Evolutionary conservation across 345 rosid species (phyloP).

Genomic region (Melaleuca quinquenervia): DNA sequence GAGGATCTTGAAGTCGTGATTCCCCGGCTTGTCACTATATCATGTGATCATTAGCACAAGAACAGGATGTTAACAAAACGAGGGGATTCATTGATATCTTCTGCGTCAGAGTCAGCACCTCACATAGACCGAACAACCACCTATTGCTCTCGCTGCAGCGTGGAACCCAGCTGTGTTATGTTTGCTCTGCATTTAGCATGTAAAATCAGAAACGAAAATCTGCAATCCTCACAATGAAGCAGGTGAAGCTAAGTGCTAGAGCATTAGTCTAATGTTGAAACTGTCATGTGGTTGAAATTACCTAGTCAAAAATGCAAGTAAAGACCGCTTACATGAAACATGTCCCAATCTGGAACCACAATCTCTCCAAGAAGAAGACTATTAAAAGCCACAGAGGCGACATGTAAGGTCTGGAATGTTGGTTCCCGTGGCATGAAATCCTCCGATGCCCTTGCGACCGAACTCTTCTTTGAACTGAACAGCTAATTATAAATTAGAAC

Average conservation of each 20-base stretch:
- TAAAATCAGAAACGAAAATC: not conserved
- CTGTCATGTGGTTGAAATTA: not conserved
- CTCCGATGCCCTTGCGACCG: conserved; percentile 50
- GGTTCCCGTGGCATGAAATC: conserved; percentile 59
- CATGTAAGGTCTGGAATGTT: conserved; percentile 40
- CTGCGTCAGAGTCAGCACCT: conserved; percentile 14
- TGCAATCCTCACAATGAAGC: not conserved
- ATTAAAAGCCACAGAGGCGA: conserved; percentile 50
- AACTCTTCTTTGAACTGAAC: conserved; percentile 33
- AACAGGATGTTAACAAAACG: not conserved
- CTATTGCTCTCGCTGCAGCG: conserved; percentile 48
- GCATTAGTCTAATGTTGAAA: not conserved
- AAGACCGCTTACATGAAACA: conserved; percentile 31
- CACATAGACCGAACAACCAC: conserved; percentile 51
- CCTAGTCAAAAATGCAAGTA: not conserved
- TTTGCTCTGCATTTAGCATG: conserved; percentile 23
- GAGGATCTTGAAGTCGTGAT: conserved; percentile 32
- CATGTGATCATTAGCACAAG: not conserved
- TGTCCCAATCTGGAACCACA: conserved; percentile 56
- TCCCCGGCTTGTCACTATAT: conserved; percentile 35
- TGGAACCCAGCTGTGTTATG: conserved; percentile 49
- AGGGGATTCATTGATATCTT: not conserved
- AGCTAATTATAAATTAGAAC: not conserved
- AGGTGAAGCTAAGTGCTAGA: not conserved
- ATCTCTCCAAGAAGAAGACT: conserved; percentile 52